Base-by-base conservation (phyloP, 2,329 filamentous ascomycete genomes). In the Graphilbum ipis-grandicollis region DNA sequence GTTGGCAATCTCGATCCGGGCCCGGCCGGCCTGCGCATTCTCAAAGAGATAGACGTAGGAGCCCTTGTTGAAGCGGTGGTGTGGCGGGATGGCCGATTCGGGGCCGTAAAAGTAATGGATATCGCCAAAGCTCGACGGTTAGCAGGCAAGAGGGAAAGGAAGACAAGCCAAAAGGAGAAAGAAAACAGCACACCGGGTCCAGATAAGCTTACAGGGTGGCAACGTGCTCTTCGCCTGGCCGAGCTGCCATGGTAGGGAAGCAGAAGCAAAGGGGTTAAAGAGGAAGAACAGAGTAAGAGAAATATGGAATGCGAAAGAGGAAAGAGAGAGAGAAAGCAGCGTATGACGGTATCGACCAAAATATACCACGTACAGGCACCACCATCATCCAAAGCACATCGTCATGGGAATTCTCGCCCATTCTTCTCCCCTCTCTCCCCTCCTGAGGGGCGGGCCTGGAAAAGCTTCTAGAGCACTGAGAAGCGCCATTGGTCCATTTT, bases 41-140 rank as follows among this genome's bases (percentile, higher is more conserved):
- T 85, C 77, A 52, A 83, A 85, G 6, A 86, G 61, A 51, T 86
- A 86, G 39, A 86, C 68, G 52, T 86, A 86, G 8, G 79, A 85
- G 33, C 75, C 70, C 53, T 79, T 80, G 54, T 83, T 76, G 54
- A 88, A 86, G 36, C 80, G 74, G 54, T 86, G 78, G 53, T 86
- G 81, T n/a, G 66, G 71, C 22, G 80, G 79, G 39, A 67, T 73
- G 39, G 66, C 62, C 6, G 65, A 64, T 3, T 76, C 74, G n/a
- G 74, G 66, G 19, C 69, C 67, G 56, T 85, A 83, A 56, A 75
- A 84, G 56, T 85, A 86, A 54, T 86, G 81, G 37, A 85, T 53
- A 50, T 88, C 81, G 43, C 71, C 78, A 49, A 82, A 85, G 48
- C 80, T 86, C 44, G 13, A 18, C n/a, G n/a, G n/a, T n/a, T n/a